Evolutionary conservation across 1,284 basidiomycete genomes (phyloP).

Genomic region (Ustilago shanxiensis): DNA sequence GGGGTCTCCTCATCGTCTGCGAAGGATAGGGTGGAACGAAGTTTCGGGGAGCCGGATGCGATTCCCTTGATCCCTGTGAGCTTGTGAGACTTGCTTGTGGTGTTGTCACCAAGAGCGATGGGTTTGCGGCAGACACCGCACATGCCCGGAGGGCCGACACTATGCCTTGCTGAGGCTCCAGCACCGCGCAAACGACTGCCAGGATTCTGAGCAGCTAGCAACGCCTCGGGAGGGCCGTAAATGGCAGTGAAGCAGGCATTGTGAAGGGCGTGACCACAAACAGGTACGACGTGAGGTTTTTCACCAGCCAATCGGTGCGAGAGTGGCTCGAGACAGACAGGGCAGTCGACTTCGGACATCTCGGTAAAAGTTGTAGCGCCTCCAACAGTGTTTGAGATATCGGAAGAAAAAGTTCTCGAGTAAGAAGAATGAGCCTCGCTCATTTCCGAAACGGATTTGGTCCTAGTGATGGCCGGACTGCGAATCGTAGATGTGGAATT

Average conservation of each 20-base stretch:
- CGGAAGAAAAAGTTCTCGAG: conserved; percentile 33
- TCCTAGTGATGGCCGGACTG: conserved; percentile 15
- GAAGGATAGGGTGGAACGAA: conserved; percentile 17
- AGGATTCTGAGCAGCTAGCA: conserved; percentile 48
- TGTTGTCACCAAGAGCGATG: conserved; percentile 86
- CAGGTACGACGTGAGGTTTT: conserved; percentile 94
- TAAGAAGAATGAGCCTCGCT: conserved; percentile 31
- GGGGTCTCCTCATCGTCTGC: conserved; percentile 16
- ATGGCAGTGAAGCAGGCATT: conserved; percentile 95
- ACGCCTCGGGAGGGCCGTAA: conserved; percentile 86
- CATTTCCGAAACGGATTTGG: conserved; percentile 29
- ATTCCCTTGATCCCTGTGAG: conserved; percentile 38
- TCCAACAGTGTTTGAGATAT: conserved; percentile 32
- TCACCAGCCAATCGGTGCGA: conserved; percentile 87
- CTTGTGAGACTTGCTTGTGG: conserved; percentile 74
- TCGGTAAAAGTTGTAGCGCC: conserved; percentile 73
- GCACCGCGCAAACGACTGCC: conserved; percentile 34
- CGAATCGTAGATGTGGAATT: conserved; percentile 1
- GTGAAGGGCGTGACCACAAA: conserved; percentile 96
- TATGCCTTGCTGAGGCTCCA: conserved; percentile 68
- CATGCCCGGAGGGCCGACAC: conserved; percentile 79
- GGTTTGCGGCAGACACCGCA: conserved; percentile 95
- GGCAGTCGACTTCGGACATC: conserved; percentile 86
- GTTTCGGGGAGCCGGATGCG: conserved; percentile 7
- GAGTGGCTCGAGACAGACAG: conserved; percentile 89